Base-by-base conservation (phyloP, 2,329 filamentous ascomycete species). In the Pseudomassariella vexata region DNA sequence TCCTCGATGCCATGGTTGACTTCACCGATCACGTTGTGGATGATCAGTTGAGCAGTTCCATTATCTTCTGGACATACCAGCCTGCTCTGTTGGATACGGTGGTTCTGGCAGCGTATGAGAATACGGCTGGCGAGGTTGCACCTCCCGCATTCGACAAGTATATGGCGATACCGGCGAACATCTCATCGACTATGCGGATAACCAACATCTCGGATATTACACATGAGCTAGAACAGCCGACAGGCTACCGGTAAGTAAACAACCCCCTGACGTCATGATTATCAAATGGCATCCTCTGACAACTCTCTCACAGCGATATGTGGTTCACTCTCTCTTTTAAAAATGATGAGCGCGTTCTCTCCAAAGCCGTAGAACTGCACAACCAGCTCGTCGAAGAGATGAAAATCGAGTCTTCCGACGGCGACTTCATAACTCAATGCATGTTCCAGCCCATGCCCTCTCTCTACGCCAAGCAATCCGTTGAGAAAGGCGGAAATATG, bases 361-460 rank as follows among this genome's bases (percentile, higher is more conserved):
- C 44, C 15, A 48, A 57, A 26, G 57, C 57, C 6, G 52, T 59
- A 24, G 54, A 53, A 34, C 55, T 64, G 33, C 63, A 66, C 44
- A 44, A 52, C 25, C 51, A 55, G 9, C 53, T 65, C 36, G 50
- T 61, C 25, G 47, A 46, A 18, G 50, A 46, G 22, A 36, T 57
- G 31, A 53, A 53, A 24, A 44, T 38, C 8, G 37, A 42, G 24
- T 45, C 48, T 1, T 46, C 47, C 1, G 46, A 46, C 21, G 49
- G 47, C 14, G 49, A 59, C 28, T 58, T 56, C 42, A 32, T 47
- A 11, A 54, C 51, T 11, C 48, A 58, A 6, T 44, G 40, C 9
- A 46, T 54, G 6, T 55, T 59, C 31, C 57, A 62, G 40, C 49
- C 61, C 17, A 50, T 66, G 17, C 57, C 63, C 9, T 52, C 53